Percentiles rank a stretch among this genome's conserved stretches.
Conservation (phyloP, 2,329 filamentous ascomycete genomes). For the Microsporum canis region DNA sequence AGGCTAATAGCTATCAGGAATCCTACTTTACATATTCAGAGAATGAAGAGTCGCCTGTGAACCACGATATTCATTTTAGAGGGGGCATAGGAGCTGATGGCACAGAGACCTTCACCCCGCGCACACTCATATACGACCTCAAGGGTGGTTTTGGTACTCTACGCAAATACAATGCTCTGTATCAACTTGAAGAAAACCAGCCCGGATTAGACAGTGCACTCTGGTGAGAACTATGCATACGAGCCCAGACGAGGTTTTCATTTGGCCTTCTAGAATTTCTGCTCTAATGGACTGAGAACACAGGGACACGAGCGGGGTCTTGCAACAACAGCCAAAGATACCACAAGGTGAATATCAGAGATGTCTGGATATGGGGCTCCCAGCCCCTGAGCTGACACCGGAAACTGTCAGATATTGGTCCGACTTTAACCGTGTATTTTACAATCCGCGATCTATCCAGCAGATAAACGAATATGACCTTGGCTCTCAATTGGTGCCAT, state of each 20-base stretch:
- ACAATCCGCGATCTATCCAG: constrained; percentile 75
- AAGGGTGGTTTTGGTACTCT: constrained; percentile 88
- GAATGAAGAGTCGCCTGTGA: constrained; percentile 54
- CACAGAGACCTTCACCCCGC: constrained; percentile 80
- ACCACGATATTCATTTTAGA: constrained; percentile 83
- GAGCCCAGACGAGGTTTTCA: background rate
- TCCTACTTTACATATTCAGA: constrained; percentile 87
- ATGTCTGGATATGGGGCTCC: constrained; percentile 60
- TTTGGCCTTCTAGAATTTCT: background rate
- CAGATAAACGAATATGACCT: constrained; percentile 82
- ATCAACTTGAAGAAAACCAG: constrained; percentile 45
- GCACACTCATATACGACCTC: constrained; percentile 86
- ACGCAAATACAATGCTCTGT: constrained; percentile 77
- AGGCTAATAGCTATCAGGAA: constrained; percentile 48
- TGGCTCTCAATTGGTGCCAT: constrained; percentile 67
- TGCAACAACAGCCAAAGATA: constrained; percentile 59
- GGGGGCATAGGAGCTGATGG: constrained; percentile 72
- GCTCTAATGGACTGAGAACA: background rate
- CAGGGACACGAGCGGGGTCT: constrained; percentile 55
- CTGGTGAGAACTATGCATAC: constrained; percentile 29
- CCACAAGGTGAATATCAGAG: constrained; percentile 63
- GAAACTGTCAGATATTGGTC: constrained; percentile 88
- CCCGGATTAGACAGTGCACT: constrained; percentile 26
- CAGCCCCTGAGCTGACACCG: constrained; percentile 53
- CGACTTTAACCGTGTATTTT: constrained; percentile 87